phyloP scores from a whole-genome alignment of 129 eudicot genomes.

The Ambrosia trifida region DNA sequence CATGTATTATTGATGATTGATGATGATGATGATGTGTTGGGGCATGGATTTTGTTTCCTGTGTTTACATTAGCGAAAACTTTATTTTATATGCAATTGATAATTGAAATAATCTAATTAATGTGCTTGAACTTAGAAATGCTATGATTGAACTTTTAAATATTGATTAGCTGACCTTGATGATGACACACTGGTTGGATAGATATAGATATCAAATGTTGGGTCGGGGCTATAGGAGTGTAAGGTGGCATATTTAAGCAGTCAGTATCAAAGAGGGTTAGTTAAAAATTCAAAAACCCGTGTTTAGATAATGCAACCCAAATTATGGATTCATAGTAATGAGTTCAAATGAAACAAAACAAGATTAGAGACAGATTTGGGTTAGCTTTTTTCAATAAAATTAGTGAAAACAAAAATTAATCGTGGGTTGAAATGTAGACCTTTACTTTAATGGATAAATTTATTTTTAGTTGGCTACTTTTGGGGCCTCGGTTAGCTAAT shows the following conservation, averaged over 20 bases:
- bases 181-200: neutral
- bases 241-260: neutral
- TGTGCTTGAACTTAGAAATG: conserved; percentile 7
- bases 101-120: neutral
- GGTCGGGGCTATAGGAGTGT: neutral
- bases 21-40: conserved; percentile 3
- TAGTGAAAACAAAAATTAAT: no score
- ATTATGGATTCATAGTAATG: no score
- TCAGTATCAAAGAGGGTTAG: neutral
- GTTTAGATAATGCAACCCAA: no score
- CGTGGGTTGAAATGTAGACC: no score
- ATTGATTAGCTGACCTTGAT: conserved; percentile 9
- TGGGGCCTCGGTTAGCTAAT: no score
- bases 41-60: conserved; percentile 4
- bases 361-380: no score
- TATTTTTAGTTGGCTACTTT: no score
- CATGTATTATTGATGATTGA: neutral
- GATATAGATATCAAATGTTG: neutral
- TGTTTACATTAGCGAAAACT: conserved; percentile 7
- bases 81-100: neutral
- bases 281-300: neutral
- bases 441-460: no score
- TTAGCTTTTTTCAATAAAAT: no score
- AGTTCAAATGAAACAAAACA: no score
- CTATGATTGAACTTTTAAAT: neutral